Evolutionary conservation across 2,329 filamentous ascomycete genomes (phyloP), one percentile per base, ranked within the genome.

Genomic region (Chaetomiaceae sp.): DNA sequence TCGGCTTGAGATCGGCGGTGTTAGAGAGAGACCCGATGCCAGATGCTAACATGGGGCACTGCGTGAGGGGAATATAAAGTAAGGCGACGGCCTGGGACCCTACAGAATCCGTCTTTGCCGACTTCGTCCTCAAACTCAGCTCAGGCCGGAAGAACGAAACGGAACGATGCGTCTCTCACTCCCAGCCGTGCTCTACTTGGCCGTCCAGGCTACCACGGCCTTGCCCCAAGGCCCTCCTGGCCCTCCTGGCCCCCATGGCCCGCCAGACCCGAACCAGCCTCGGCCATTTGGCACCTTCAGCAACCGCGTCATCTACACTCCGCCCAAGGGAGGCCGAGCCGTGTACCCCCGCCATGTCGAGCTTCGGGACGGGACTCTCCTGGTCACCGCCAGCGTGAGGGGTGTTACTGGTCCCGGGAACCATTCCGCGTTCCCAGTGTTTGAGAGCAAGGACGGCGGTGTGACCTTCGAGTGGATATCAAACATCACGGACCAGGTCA

Each of bases 401-500:
- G 54, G 58, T 9, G 36, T 51, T 20, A n/a, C 6, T 14, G 22
- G 31, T 31, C 25, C 31, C 12, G 39, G 23, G 3, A 7, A 39
- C 0, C 47, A 54, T 8, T 33, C 33, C 1, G 69, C 69, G 61
- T 83, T 81, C 62, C 81, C 77, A 36, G 74, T 80, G 49, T 78
- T 73, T 60, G 68, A 72, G 53, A 80, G 76, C 42, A 68, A 64
- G 19, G 78, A 84, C 60, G 69, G 72, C 22, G 81, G 81, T 9
- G 64, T 72, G 38, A 82, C 77, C 2, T 89, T 85, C 84, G 71
- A 72, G 17, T 78, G 85, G 63, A 71, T 86, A 33, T 81, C 82
- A 6, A 74, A 75, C 17, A 79, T 89, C 11, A 72, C 80, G 15
- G 86, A 89, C 62, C 74, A 78, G 45, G 80, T 79, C 27, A 84